Evolutionary conservation across 345 rosid species (phyloP).

Genomic region (Gossypium longicalyx): DNA sequence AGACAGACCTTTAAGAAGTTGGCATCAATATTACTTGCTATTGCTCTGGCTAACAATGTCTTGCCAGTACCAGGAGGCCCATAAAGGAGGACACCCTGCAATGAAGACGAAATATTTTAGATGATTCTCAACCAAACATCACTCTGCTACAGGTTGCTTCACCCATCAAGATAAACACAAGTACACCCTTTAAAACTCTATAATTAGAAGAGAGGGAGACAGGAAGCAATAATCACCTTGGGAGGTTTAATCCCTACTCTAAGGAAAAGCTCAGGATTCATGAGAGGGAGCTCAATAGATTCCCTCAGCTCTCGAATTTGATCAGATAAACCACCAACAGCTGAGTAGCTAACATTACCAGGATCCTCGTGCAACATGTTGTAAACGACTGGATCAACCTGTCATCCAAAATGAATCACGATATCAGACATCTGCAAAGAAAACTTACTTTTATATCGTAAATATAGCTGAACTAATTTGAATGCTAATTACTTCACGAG

Average conservation of each 20-base stretch:
- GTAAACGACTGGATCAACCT: slow-evolving; percentile 96
- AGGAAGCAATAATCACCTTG: slow-evolving; percentile 46
- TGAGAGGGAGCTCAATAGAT: slow-evolving; percentile 91
- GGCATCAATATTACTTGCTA: slow-evolving; percentile 96
- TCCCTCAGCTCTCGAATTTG: slow-evolving; percentile 94
- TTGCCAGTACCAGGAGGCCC: slow-evolving; percentile 99
- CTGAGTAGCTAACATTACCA: slow-evolving; percentile 91
- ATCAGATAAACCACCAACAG: slow-evolving; percentile 91
- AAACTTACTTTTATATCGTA: neutral
- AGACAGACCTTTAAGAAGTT: slow-evolving; percentile 77
- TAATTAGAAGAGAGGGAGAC: neutral
- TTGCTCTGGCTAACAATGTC: slow-evolving; percentile 93
- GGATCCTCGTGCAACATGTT: slow-evolving; percentile 98
- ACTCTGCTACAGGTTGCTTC: neutral
- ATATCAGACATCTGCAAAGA: neutral
- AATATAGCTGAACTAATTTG: neutral
- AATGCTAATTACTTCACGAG: slow-evolving; percentile 49
- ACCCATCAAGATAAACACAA: neutral
- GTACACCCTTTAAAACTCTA: neutral
- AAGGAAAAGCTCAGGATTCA: slow-evolving; percentile 93
- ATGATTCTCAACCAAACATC: neutral
- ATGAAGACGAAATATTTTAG: slow-evolving; percentile 7
- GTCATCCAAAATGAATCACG: slow-evolving; percentile 17
- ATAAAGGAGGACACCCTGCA: slow-evolving; percentile 93
- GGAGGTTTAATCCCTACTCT: slow-evolving; percentile 98